Conservation (phyloP, 2,329 filamentous ascomycete genomes). For the Fusarium chuoi region DNA sequence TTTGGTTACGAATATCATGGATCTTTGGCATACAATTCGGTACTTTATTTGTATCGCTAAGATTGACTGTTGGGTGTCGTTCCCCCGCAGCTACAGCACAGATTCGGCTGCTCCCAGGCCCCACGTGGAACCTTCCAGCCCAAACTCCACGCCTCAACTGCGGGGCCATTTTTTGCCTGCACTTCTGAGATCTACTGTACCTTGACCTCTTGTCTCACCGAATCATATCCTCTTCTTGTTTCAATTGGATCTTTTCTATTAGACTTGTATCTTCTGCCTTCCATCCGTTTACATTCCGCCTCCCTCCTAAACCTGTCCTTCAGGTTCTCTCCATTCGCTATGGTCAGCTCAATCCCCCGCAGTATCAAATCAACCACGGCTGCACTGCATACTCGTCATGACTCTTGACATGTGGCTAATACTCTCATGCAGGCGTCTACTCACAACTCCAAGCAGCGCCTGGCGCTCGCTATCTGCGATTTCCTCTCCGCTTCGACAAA, state of each 20-base stretch:
- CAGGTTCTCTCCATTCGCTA: constrained; percentile 16
- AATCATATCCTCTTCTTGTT: not conserved
- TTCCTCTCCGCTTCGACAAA: constrained; percentile 86
- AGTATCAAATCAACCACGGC: not conserved
- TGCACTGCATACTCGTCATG: constrained; percentile 9
- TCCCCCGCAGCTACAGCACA: constrained; percentile 28
- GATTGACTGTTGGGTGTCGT: not conserved
- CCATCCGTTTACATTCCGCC: not conserved
- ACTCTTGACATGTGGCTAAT: constrained; percentile 9
- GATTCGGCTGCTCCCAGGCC: constrained; percentile 24
- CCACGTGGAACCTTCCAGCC: constrained; percentile 47
- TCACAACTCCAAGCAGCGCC: constrained; percentile 76
- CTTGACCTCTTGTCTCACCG: constrained; percentile 9
- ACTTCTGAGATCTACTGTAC: constrained; percentile 14
- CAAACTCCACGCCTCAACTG: constrained; percentile 39
- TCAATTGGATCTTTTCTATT: constrained; percentile 12
- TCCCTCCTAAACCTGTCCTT: not conserved
- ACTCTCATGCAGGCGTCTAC: constrained; percentile 43
- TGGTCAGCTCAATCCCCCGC: constrained; percentile 26
- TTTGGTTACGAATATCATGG: not conserved
- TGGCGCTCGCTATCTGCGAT: constrained; percentile 96
- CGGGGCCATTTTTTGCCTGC: constrained; percentile 33
- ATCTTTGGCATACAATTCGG: not conserved
- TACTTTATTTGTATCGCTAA: not conserved
- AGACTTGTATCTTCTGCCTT: not conserved